phyloP scores from a whole-genome alignment of 225 moss, liverwort and hornwort species.

The Marchantia paleacea region DNA sequence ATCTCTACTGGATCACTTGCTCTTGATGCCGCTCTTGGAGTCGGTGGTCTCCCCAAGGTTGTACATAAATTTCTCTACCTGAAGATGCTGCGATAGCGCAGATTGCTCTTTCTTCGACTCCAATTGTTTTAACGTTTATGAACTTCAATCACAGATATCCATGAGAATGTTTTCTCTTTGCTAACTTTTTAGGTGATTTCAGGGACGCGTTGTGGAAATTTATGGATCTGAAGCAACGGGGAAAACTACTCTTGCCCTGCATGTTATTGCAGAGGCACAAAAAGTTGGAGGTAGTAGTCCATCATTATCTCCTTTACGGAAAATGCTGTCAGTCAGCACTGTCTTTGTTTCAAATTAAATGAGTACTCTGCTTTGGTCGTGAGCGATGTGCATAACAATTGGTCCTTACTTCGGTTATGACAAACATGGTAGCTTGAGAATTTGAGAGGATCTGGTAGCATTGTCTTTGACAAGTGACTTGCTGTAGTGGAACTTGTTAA shows the following conservation, averaged over 20 bases:
- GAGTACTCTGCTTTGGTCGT: background rate
- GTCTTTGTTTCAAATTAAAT: background rate
- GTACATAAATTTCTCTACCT: background rate
- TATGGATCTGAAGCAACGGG: constrained; percentile 83
- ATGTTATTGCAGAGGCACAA: constrained; percentile 79
- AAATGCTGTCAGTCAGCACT: background rate
- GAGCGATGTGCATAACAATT: background rate
- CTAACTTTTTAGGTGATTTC: constrained; percentile 10
- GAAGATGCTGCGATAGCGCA: background rate
- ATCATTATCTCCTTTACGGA: background rate
- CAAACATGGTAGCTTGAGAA: background rate
- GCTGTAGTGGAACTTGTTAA: background rate
- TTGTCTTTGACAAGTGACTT: background rate
- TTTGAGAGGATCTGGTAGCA: background rate
- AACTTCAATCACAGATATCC: too few species aligned
- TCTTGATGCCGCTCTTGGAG: constrained; percentile 74
- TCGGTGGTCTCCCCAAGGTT: constrained; percentile 77
- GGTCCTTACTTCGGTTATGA: background rate
- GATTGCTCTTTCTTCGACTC: background rate
- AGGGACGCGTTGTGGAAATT: constrained; percentile 85
- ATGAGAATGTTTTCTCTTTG: too few species aligned
- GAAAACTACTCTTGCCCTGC: constrained; percentile 80
- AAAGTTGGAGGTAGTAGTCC: constrained; percentile 44
- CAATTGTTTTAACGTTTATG: background rate
- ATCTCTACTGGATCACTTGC: constrained; percentile 69